Evolutionary conservation across 305 asterid genomes (phyloP).

Genomic region (Fraxinus sp.): DNA sequence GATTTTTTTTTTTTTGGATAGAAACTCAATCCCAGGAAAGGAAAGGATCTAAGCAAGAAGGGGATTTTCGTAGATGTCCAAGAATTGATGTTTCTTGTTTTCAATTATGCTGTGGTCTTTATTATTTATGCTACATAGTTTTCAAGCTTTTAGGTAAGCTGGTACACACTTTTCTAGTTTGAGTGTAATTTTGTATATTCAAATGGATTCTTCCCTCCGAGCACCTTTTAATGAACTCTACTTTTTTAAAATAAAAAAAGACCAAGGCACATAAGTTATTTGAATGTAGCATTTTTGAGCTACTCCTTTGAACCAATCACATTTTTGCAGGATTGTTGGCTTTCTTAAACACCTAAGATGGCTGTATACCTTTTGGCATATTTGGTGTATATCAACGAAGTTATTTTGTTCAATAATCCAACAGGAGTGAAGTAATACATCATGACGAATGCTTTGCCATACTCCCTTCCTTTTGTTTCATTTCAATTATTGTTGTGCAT

Average conservation of each 20-base stretch:
- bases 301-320: not conserved
- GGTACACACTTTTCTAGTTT: not conserved
- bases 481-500: conserved; percentile 21
- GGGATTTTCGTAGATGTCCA: not conserved
- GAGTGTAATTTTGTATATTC: conserved; percentile 16
- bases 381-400: not conserved
- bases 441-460: not conserved
- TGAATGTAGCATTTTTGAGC: conserved; percentile 5
- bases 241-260: not conserved
- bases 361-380: conserved; percentile 1
- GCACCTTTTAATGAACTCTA: not conserved
- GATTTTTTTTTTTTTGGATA: not conserved
- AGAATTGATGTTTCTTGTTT: conserved; percentile 17
- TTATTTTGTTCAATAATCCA: not conserved
- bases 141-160: conserved; percentile 3
- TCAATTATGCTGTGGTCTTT: conserved; percentile 2
- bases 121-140: not conserved
- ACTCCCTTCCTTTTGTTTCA: not conserved
- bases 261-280: conserved; percentile 2
- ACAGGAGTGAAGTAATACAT: not conserved
- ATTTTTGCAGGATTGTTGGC: conserved; percentile 9
- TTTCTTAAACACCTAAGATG: conserved; percentile 10
- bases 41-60: not conserved
- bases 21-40: not conserved
- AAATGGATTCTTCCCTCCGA: not conserved